A percentile compares a stretch with the other conserved stretches of the same genome.
Conservation (phyloP, 2,329 filamentous ascomycete species). For the Fusarium nisikadoi region DNA sequence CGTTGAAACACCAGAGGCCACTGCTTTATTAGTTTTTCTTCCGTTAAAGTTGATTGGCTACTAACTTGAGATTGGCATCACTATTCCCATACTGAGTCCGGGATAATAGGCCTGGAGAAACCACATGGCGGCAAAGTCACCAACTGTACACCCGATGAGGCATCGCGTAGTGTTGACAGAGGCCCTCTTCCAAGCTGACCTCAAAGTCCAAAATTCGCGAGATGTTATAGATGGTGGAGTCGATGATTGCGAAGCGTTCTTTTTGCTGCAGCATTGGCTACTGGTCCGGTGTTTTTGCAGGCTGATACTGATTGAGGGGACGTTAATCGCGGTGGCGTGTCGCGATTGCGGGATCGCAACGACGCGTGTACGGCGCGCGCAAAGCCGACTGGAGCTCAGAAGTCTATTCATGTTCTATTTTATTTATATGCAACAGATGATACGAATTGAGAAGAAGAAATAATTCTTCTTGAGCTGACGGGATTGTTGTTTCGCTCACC, state of each 20-base stretch:
- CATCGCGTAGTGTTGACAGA: conserved; percentile 66
- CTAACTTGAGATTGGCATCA: conserved; percentile 64
- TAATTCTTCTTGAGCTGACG: background rate
- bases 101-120: conserved; percentile 60
- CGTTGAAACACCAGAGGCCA: conserved; percentile 62
- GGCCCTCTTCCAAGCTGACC: conserved; percentile 59
- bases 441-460: rapidly evolving
- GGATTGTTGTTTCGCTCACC: background rate
- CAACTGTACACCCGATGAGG: conserved; percentile 63
- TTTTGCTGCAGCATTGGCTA: conserved; percentile 26
- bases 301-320: background rate
- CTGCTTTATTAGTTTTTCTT: conserved; percentile 42
- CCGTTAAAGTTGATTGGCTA: rapidly evolving
- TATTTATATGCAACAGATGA: too few species aligned
- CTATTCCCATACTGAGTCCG: conserved; percentile 57
- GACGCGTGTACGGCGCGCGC: background rate
- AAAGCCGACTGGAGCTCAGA: rapidly evolving
- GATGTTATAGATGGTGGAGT: background rate
- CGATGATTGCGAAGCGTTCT: background rate
- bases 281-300: conserved; percentile 18
- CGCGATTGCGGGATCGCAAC: background rate
- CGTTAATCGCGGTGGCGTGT: background rate
- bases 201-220: conserved; percentile 48
- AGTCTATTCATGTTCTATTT: background rate
- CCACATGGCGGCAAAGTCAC: conserved; percentile 69